Percentiles rank a stretch among this genome's conserved stretches.
Conservation (phyloP, 164 flowering plant genomes). For the Liquidambar formosana region DNA sequence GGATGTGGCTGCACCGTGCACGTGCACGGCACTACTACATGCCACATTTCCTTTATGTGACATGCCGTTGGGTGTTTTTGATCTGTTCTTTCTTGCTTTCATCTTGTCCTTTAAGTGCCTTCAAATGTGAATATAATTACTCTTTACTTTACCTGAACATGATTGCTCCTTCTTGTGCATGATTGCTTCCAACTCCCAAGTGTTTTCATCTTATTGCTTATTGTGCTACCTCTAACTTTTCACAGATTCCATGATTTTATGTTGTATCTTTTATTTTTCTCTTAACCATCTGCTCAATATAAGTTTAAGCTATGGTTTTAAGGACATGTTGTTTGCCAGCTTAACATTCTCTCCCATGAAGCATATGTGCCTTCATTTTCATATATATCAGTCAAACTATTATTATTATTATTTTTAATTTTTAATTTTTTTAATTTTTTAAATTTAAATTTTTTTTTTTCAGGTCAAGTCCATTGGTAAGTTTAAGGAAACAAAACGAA, state of each 20-base stretch:
- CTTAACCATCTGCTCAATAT: background rate
- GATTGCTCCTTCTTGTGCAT: background rate
- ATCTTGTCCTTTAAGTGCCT: background rate
- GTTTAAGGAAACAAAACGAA: constrained; percentile 44
- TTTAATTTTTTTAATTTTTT: background rate
- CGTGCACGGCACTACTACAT: background rate
- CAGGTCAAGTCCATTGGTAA: constrained; percentile 42
- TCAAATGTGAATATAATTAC: background rate
- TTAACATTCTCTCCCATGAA: background rate
- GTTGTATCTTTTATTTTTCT: background rate
- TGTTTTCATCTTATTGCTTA: background rate
- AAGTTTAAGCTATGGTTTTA: background rate
- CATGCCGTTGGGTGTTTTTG: background rate
- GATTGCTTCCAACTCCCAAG: background rate
- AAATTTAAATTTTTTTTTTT: background rate
- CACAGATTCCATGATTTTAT: background rate
- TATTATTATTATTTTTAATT: too few relatives aligned
- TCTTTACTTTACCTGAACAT: background rate
- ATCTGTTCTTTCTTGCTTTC: background rate
- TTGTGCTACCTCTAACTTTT: background rate
- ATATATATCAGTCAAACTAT: too few relatives aligned
- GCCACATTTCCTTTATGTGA: background rate
- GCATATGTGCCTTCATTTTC: too few relatives aligned
- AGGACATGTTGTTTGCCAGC: background rate
- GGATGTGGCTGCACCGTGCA: background rate